Conservation (phyloP, 2,329 filamentous ascomycete genomes). For the Neofusicoccum parvum region DNA sequence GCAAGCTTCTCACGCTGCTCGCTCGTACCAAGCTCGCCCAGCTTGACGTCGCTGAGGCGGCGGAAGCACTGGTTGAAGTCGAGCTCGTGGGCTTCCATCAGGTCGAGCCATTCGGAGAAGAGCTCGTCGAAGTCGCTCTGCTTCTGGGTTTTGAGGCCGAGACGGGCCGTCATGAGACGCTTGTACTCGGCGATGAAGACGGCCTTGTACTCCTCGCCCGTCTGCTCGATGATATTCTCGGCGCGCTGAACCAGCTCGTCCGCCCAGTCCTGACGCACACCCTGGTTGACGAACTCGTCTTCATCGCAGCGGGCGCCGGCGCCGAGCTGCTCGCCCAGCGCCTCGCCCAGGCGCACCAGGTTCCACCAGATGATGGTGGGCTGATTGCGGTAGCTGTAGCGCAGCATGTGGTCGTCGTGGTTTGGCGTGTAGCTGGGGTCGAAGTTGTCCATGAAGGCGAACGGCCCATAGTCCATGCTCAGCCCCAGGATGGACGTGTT, state of each 20-base stretch:
- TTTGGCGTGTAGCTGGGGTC: slow-evolving; percentile 95
- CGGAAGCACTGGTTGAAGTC: slow-evolving; percentile 97
- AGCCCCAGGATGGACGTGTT: slow-evolving; percentile 91
- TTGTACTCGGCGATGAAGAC: slow-evolving; percentile 91
- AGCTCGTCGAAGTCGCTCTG: slow-evolving; percentile 77
- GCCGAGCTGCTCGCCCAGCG: slow-evolving; percentile 84
- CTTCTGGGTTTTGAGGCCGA: slow-evolving; percentile 72
- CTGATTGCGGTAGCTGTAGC: slow-evolving; percentile 93
- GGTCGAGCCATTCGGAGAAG: slow-evolving; percentile 81
- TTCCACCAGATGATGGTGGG: slow-evolving; percentile 99
- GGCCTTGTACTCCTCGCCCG: slow-evolving; percentile 84
- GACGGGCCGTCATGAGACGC: slow-evolving; percentile 73
- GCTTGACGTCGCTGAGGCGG: slow-evolving; percentile 65
- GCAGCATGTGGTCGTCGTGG: slow-evolving; percentile 84
- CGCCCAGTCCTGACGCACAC: slow-evolving; percentile 69
- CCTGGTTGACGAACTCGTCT: slow-evolving; percentile 68
- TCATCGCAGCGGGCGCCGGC: slow-evolving; percentile 73
- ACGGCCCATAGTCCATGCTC: slow-evolving; percentile 92
- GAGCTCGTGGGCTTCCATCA: slow-evolving; percentile 76
- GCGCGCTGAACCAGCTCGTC: slow-evolving; percentile 75
- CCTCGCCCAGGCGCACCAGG: slow-evolving; percentile 85
- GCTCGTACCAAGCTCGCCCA: slow-evolving; percentile 66
- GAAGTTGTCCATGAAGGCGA: slow-evolving; percentile 97
- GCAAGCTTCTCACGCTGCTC: slow-evolving; percentile 67
- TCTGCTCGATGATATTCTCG: slow-evolving; percentile 77